phyloP scores from a whole-genome alignment of 192 early-diverging fungal genomes.

The Podila verticillata region DNA sequence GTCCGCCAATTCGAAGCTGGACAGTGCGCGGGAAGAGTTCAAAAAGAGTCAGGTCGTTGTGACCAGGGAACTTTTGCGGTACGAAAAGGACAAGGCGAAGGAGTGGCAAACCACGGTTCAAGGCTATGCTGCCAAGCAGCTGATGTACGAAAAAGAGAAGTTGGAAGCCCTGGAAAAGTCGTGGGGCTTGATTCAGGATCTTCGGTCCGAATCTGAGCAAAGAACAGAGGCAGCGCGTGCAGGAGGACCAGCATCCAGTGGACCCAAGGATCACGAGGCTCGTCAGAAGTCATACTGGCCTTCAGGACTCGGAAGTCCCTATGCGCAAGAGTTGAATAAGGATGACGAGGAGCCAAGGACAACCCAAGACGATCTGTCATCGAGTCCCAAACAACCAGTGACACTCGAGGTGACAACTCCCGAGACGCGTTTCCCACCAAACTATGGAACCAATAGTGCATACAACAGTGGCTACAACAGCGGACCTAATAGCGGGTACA shows the following conservation, averaged over 20 bases:
- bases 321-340: conserved; percentile 23
- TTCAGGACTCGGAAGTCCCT: conserved; percentile 31
- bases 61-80: conserved; percentile 54
- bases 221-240: neutral
- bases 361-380: conserved; percentile 3
- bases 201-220: conserved; percentile 8
- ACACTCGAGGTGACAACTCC: neutral
- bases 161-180: conserved; percentile 54
- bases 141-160: conserved; percentile 55
- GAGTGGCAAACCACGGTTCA: conserved; percentile 51
- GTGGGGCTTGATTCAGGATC: conserved; percentile 27
- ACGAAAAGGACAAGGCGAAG: conserved; percentile 54
- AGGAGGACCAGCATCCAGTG: neutral
- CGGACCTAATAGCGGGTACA: conserved; percentile 4
- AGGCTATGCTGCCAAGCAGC: conserved; percentile 45
- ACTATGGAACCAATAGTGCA: conserved; percentile 23
- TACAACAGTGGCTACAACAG: conserved; percentile 47
- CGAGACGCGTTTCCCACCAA: conserved; percentile 31
- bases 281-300: conserved; percentile 42
- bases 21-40: conserved; percentile 30
- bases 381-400: neutral
- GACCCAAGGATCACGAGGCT: neutral
- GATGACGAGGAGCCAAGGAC: neutral
- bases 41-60: conserved; percentile 52
- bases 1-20: conserved; percentile 31